A percentile compares a stretch with the other conserved stretches of the same genome.
These are phyloP conservation scores for Mucor sp. DNA, from an alignment of 371 early-diverging fungal species.

Conservation along the genomic window DNA sequence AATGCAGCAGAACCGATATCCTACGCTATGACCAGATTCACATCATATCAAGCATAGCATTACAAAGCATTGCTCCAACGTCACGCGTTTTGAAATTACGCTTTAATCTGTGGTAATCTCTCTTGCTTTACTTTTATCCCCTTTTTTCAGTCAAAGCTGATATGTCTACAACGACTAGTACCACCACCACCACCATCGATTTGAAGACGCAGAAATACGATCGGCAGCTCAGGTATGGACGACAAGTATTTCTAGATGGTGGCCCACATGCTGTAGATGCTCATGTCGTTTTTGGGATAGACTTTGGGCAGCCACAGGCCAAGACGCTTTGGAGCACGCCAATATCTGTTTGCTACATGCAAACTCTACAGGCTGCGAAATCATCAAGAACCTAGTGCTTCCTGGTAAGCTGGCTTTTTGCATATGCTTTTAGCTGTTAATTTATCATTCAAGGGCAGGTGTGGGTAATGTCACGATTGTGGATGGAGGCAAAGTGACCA, in stretches of 20 bases:
- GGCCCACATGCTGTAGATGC: not conserved
- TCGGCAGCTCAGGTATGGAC: conserved; percentile 79
- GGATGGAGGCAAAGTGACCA: conserved; percentile 68
- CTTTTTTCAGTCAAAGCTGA: not conserved
- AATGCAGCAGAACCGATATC: not conserved
- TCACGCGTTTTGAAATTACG: conserved; percentile 1
- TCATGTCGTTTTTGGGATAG: conserved; percentile 39
- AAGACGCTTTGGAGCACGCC: conserved; percentile 82
- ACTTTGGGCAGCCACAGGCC: conserved; percentile 92
- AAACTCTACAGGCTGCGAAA: conserved; percentile 85
- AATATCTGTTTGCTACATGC: conserved; percentile 84
- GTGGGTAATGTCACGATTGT: conserved; percentile 86
- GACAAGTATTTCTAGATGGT: not conserved
- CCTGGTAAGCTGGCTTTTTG: conserved; percentile 67
- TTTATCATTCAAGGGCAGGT: conserved; percentile 50
- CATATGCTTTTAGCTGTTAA: not conserved
- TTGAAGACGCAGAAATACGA: conserved; percentile 87
- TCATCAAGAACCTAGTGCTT: conserved; percentile 91
- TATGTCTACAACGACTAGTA: conserved; percentile 25
- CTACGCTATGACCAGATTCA: not conserved
- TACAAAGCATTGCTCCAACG: not conserved
- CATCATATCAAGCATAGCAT: not conserved
- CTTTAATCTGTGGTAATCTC: not conserved
- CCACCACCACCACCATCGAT: conserved; percentile 39
- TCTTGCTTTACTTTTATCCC: not conserved